Evolutionary conservation across 2,329 filamentous ascomycete species (phyloP).

Genomic region (Pestalotiopsis sp.): DNA sequence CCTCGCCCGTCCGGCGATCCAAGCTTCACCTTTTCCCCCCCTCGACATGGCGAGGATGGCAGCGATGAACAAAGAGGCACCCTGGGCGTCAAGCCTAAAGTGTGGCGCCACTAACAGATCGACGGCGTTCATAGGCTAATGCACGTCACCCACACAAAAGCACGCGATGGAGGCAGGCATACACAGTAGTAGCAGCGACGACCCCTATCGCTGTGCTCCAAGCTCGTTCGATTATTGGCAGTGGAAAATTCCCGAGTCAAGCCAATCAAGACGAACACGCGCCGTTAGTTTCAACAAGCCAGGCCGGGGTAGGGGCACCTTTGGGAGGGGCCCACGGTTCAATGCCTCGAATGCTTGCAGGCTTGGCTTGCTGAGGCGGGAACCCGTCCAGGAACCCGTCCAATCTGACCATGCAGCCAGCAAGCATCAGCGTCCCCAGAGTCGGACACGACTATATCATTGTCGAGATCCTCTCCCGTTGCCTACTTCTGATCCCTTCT

Average conservation of each 20-base stretch:
- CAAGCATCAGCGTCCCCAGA: background rate
- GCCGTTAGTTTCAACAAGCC: constrained; percentile 9
- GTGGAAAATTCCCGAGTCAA: constrained; percentile 7
- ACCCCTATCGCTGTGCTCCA: background rate
- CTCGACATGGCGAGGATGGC: background rate
- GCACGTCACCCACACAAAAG: constrained; percentile 4
- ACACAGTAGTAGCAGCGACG: background rate
- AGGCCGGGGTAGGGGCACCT: background rate
- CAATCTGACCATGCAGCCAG: background rate
- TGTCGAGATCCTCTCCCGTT: background rate
- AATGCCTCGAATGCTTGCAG: background rate
- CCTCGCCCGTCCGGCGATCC: background rate
- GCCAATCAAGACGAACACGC: constrained; percentile 7
- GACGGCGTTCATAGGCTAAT: constrained; percentile 9
- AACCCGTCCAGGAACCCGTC: background rate
- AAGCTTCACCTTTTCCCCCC: background rate
- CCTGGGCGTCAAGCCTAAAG: constrained; percentile 3
- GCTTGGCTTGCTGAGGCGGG: background rate
- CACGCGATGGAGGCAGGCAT: background rate
- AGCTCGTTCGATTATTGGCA: background rate
- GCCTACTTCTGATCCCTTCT: background rate
- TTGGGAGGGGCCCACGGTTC: background rate
- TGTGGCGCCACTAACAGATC: constrained; percentile 11
- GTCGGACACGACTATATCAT: constrained; percentile 7
- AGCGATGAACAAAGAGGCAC: background rate